Base-by-base conservation (phyloP, 1,284 basidiomycete species). In the Pseudozyma tsukubaensis region DNA sequence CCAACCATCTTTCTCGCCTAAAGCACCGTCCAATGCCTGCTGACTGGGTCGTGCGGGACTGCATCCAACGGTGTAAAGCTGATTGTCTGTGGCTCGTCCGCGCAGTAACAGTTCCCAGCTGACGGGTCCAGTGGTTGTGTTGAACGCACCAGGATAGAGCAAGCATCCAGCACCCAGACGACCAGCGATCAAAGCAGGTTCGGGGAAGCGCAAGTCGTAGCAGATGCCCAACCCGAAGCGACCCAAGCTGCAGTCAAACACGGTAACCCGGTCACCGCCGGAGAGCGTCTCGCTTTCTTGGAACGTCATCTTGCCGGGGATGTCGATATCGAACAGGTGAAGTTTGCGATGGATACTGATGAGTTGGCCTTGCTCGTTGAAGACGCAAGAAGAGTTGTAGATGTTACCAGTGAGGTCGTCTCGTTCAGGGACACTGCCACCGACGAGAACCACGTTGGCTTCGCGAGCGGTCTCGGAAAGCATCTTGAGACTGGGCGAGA, bases 281-380 rank as follows among this genome's bases (percentile, higher is more conserved):
- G 92, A 92, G 51, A 99, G 87, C 0, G 92, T 94, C 84, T 97
- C 92, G 83, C 94, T 97, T 87, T 99, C 97, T 91, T 97, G 96
- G 89, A 99, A 99, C 4, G 87, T 94, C 85, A 99, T 97, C 85
- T 93, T 92, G 18, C 96, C 96, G 0, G 94, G 94, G 59, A 98
- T 96, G 83, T 99, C 93, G 69, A 99, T 98, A 85, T 99, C 96
- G 83, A 99, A 99, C 10, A 99, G 87, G 83, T 99, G 97, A 1
- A 99, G 89, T 85, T 99, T 98, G 57, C 96, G 90, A 85, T 98
- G 94, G 39, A 90, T 90, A 0, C 92, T 92, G 32, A 99, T 90
- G 43, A 98, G 88, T 53, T 92, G 89, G 13, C 95, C 95, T 85
- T 91, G 82, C 0, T 94, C 93, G 72, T 92, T 90, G 86, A 95